Evolutionary conservation across 257 asterid species (phyloP).

Genomic region (Solanum appendiculatum): DNA sequence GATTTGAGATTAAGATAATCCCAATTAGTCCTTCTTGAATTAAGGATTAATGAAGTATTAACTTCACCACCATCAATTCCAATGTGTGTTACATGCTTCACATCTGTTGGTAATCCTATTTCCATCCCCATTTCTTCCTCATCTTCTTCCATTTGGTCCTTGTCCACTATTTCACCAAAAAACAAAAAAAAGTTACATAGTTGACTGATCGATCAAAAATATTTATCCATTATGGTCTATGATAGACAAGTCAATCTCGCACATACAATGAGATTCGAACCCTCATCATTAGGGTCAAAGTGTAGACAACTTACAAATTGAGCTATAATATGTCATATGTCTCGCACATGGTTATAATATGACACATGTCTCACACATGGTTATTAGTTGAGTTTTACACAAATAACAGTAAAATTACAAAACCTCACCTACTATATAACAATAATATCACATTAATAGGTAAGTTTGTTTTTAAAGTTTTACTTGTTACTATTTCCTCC

Average conservation of each 20-base stretch:
- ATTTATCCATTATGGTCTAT: background rate
- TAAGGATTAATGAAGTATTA: background rate
- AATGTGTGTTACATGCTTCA: constrained; percentile 33
- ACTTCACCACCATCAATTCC: constrained; percentile 25
- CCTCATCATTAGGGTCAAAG: background rate
- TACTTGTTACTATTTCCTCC: no score
- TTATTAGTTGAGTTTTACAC: no score
- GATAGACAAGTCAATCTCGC: background rate
- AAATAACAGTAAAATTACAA: background rate
- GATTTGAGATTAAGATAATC: background rate
- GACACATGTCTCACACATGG: background rate
- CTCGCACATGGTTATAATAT: background rate
- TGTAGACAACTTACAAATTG: background rate
- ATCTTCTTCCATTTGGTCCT: background rate
- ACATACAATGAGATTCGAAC: background rate
- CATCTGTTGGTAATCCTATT: constrained; percentile 38
- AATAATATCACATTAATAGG: no score
- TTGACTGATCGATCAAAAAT: background rate
- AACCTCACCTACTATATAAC: background rate
- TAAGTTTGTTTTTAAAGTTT: no score
- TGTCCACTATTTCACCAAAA: constrained; percentile 2
- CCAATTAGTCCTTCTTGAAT: background rate
- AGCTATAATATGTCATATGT: background rate
- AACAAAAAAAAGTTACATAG: background rate
- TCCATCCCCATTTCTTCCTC: constrained; percentile 21